Evolutionary conservation across 352 stramenopile genomes (phyloP).

Genomic region (Globisporangium spiculum): DNA sequence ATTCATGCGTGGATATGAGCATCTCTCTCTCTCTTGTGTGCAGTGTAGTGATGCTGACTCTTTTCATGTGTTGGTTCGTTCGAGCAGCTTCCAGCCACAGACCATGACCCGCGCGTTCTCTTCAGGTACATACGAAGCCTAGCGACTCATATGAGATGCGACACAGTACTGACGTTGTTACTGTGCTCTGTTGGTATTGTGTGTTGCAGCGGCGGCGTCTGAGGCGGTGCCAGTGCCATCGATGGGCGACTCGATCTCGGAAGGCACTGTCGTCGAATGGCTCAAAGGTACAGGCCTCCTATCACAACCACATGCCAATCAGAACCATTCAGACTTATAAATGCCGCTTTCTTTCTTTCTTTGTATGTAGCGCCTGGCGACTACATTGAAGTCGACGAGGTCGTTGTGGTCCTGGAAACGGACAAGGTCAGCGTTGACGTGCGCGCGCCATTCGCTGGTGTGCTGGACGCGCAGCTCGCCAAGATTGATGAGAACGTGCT

Average conservation of each 20-base stretch:
- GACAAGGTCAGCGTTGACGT: conserved; percentile 97
- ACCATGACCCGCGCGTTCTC: conserved; percentile 41
- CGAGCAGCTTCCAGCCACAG: conserved; percentile 26
- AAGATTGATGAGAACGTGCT: conserved; percentile 95
- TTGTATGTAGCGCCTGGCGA: conserved; percentile 79
- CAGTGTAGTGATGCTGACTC: background rate
- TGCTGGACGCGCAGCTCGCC: conserved; percentile 90
- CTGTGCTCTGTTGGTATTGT: background rate
- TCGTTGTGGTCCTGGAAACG: conserved; percentile 97
- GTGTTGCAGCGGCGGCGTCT: conserved; percentile 23
- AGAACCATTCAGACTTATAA: background rate
- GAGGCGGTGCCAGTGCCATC: conserved; percentile 80
- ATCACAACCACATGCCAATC: background rate
- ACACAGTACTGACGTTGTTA: background rate
- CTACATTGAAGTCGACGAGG: conserved; percentile 93
- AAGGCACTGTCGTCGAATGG: conserved; percentile 97
- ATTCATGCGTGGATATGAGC: background rate
- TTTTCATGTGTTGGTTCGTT: background rate
- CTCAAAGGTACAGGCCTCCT: conserved; percentile 66
- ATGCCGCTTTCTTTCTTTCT: background rate
- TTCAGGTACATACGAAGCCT: conserved; percentile 26
- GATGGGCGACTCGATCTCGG: conserved; percentile 97
- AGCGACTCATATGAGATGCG: background rate
- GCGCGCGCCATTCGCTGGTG: conserved; percentile 87
- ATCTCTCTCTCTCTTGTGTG: background rate